Evolutionary conservation across 2,329 filamentous ascomycete species (phyloP).

Genomic region (Curvularia spicifera): DNA sequence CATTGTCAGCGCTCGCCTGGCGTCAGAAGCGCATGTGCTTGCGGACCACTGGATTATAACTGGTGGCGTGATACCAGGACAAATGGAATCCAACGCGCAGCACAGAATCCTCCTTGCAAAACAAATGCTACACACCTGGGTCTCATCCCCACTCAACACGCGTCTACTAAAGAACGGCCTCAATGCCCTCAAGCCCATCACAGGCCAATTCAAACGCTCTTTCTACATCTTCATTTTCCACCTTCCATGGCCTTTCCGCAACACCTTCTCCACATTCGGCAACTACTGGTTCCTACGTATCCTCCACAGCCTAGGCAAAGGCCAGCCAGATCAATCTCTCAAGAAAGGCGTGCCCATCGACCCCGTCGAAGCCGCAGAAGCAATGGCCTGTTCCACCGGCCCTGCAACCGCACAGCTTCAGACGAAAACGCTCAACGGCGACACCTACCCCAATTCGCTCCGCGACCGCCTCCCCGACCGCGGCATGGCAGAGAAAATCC

Average conservation of each 20-base stretch:
- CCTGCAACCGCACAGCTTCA: slow-evolving; percentile 56
- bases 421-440: slow-evolving; percentile 16
- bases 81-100: slow-evolving; percentile 53
- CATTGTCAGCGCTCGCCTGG: slow-evolving; percentile 60
- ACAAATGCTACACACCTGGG: slow-evolving; percentile 60
- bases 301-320: slow-evolving; percentile 50
- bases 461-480: slow-evolving; percentile 48
- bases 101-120: slow-evolving; percentile 51
- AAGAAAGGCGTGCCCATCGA: slow-evolving; percentile 11
- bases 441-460: slow-evolving; percentile 52
- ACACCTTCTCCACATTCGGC: slow-evolving; percentile 55
- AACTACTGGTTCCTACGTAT: slow-evolving; percentile 57
- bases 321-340: slow-evolving; percentile 20
- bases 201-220: slow-evolving; percentile 57
- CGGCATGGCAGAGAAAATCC: slow-evolving; percentile 60
- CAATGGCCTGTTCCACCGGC: slow-evolving; percentile 60
- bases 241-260: slow-evolving; percentile 55
- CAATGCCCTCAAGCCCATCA: slow-evolving; percentile 54
- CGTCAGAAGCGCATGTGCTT: slow-evolving; percentile 63
- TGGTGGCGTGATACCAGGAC: slow-evolving; percentile 57
- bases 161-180: slow-evolving; percentile 55
- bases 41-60: slow-evolving; percentile 63
- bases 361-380: slow-evolving; percentile 50
- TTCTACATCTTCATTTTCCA: slow-evolving; percentile 64
- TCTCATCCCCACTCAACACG: slow-evolving; percentile 53